Percentiles rank a stretch among this genome's conserved stretches.
phyloP scores from a whole-genome alignment of 495 filamentous ascomycete species.

The Daldinia decipiens region DNA sequence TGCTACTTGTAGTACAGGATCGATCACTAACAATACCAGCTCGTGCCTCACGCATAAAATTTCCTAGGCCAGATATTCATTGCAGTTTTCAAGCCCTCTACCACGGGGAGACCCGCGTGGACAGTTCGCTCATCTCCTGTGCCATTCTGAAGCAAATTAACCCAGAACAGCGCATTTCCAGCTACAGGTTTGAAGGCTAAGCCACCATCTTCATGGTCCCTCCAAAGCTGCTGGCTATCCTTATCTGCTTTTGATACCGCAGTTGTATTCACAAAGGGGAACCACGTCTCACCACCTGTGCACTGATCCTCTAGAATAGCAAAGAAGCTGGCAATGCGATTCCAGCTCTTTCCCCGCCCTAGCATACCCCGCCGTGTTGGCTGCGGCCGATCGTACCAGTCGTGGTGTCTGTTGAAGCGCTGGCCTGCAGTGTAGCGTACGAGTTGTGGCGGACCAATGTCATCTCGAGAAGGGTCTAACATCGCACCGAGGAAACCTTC shows the following conservation, averaged over 20 bases:
- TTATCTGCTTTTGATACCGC: slow-evolving; percentile 12
- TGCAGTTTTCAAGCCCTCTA: slow-evolving; percentile 60
- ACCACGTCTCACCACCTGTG: slow-evolving; percentile 59
- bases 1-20: not conserved
- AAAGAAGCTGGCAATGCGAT: slow-evolving; percentile 61
- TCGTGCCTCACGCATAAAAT: slow-evolving; percentile 36
- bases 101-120: slow-evolving; percentile 62
- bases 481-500: slow-evolving; percentile 57
- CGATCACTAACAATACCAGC: not conserved
- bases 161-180: slow-evolving; percentile 65
- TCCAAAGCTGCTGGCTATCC: slow-evolving; percentile 49
- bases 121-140: slow-evolving; percentile 59
- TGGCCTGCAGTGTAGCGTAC: slow-evolving; percentile 59
- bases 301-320: slow-evolving; percentile 57
- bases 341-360: slow-evolving; percentile 48
- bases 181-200: slow-evolving; percentile 62
- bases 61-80: slow-evolving; percentile 68
- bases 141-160: slow-evolving; percentile 60
- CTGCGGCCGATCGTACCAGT: slow-evolving; percentile 58
- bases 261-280: slow-evolving; percentile 54
- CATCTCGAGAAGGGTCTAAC: slow-evolving; percentile 55
- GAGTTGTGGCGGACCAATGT: slow-evolving; percentile 62
- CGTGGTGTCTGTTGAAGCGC: slow-evolving; percentile 59
- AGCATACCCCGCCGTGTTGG: slow-evolving; percentile 41
- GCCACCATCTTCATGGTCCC: slow-evolving; percentile 59